A percentile compares a stretch with the other conserved stretches of the same genome.
Conservation (phyloP, 2,329 filamentous ascomycete species). For the Fusarium pininemorale region DNA sequence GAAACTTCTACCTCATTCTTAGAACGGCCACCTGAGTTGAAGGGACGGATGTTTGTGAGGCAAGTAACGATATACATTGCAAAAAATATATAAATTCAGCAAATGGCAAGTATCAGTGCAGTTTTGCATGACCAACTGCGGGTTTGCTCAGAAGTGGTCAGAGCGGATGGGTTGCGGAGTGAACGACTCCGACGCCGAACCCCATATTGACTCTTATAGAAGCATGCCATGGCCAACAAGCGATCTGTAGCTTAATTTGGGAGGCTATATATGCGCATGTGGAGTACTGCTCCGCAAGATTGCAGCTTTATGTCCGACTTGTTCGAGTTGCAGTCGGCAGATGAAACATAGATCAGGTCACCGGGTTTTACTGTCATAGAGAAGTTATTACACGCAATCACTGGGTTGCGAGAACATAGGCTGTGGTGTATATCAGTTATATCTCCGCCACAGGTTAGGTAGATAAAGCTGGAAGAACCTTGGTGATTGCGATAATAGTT, state of each 20-base stretch:
- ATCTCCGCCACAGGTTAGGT: not conserved
- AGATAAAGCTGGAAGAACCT: not conserved
- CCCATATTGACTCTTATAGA: not conserved
- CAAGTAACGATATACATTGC: not conserved
- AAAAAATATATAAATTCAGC: not conserved
- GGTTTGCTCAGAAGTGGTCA: not conserved
- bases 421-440: not conserved
- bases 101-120: not conserved
- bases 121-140: not conserved
- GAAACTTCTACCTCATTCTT: not conserved
- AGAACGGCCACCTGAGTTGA: not conserved
- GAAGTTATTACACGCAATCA: not conserved
- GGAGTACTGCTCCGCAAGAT: slow-evolving; percentile 26
- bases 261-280: not conserved
- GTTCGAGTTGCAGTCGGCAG: not conserved
- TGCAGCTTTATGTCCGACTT: slow-evolving; percentile 19
- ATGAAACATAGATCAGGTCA: slow-evolving; percentile 14
- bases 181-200: not conserved
- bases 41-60: not conserved
- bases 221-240: not conserved
- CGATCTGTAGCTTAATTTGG: not conserved
- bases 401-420: not conserved
- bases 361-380: not conserved
- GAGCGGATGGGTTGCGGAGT: not conserved
- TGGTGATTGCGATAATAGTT: not conserved